Evolutionary conservation across 1,284 basidiomycete genomes (phyloP).

Genomic region (Trichosporon sp.): DNA sequence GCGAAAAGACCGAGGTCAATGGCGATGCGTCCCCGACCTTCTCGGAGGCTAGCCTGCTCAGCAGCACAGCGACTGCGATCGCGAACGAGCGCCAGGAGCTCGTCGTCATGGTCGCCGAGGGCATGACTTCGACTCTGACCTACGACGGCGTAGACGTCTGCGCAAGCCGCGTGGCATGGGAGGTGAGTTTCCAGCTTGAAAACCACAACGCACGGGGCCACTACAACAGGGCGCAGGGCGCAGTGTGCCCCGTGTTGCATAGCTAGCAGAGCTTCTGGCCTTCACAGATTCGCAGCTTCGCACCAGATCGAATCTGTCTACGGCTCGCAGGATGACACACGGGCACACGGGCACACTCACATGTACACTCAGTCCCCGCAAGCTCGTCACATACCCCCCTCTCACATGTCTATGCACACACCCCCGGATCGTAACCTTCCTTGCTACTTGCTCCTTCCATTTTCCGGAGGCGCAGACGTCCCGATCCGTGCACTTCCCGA

Average conservation of each 20-base stretch:
- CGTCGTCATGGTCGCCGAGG: constrained; percentile 40
- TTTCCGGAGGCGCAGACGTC: neutral
- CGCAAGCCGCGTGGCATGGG: constrained; percentile 42
- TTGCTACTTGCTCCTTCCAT: neutral
- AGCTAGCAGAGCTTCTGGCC: neutral
- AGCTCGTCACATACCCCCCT: too few species aligned
- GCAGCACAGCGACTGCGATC: neutral
- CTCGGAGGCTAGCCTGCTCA: neutral
- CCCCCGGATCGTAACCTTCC: neutral
- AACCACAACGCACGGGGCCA: neutral
- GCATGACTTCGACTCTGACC: constrained; percentile 39
- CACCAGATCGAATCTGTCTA: neutral
- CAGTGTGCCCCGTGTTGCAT: too few species aligned
- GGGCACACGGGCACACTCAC: neutral
- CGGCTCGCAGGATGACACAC: neutral
- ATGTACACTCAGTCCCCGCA: too few species aligned
- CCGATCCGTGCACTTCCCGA: neutral
- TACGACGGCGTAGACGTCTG: constrained; percentile 47
- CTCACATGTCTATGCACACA: neutral
- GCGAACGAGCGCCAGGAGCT: constrained; percentile 21
- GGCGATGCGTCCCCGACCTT: neutral
- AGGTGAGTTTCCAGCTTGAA: constrained; percentile 27
- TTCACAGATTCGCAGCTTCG: neutral
- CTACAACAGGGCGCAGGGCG: neutral
- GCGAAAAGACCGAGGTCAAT: neutral